A percentile compares a stretch with the other conserved stretches of the same genome.
These are phyloP conservation scores for Alnus glutinosa DNA, from an alignment of 306 rosid genomes.

Conservation along the genomic window DNA sequence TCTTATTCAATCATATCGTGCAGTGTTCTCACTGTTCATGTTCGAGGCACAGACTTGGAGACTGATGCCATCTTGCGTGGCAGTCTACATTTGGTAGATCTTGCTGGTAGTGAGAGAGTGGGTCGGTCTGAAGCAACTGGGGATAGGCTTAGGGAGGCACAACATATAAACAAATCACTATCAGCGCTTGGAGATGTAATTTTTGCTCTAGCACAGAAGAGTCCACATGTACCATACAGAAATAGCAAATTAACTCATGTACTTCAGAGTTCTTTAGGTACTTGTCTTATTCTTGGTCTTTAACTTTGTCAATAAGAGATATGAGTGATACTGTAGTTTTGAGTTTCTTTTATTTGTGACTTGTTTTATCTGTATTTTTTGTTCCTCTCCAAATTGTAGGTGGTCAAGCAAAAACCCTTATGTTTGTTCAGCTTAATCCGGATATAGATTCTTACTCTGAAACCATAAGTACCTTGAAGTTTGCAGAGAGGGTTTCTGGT, in stretches of 20 bases:
- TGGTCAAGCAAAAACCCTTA: conserved; percentile 98
- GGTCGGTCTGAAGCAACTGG: conserved; percentile 98
- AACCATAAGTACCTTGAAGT: conserved; percentile 90
- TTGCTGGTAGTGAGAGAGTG: conserved; percentile 98
- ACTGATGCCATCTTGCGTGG: conserved; percentile 78
- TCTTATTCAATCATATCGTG: conserved; percentile 28
- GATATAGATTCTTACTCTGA: conserved; percentile 86
- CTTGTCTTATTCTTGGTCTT: conserved; percentile 18
- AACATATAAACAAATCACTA: conserved; percentile 91
- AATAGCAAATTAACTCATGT: conserved; percentile 98
- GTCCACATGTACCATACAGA: conserved; percentile 86
- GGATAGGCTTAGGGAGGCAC: conserved; percentile 99
- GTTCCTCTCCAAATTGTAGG: conserved; percentile 48
- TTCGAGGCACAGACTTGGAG: conserved; percentile 89
- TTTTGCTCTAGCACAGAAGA: conserved; percentile 92
- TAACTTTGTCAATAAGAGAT: neutral
- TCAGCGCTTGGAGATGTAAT: conserved; percentile 99
- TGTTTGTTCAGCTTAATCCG: conserved; percentile 98
- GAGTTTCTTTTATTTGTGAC: conserved; percentile 15
- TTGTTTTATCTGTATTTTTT: conserved; percentile 20
- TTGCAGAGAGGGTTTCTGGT: conserved; percentile 99
- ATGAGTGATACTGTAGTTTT: neutral
- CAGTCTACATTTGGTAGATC: conserved; percentile 90
- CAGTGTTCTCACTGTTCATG: conserved; percentile 95
- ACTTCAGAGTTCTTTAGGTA: conserved; percentile 97